These are phyloP conservation scores for Withania somnifera DNA, from an alignment of 305 asterid genomes.

Conservation along the genomic window DNA sequence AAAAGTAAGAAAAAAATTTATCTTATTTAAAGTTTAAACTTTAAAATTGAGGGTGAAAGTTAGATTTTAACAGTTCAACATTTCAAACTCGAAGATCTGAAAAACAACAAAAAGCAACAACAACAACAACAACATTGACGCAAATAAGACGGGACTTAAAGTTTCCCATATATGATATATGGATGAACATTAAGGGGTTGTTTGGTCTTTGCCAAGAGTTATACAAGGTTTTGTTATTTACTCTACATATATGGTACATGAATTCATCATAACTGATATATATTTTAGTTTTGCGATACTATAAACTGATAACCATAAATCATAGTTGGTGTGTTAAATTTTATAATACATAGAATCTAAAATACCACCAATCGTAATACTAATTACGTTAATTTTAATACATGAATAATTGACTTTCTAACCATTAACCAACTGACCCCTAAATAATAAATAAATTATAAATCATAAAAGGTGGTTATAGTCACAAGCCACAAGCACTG, in stretches of 20 bases:
- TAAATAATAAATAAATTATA: neutral
- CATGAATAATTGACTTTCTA: neutral
- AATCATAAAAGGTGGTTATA: neutral
- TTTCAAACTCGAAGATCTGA: neutral
- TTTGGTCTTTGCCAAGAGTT: no score
- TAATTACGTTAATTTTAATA: neutral
- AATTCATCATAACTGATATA: no score
- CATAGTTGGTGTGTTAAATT: neutral
- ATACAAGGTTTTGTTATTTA: no score
- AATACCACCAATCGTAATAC: no score
- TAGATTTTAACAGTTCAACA: neutral
- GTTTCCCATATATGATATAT: no score
- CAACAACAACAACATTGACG: neutral
- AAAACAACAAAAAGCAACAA: neutral
- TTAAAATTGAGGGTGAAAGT: no score
- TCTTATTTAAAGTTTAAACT: neutral
- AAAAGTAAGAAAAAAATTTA: no score
- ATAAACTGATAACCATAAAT: neutral
- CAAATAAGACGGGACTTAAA: neutral
- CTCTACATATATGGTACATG: no score
- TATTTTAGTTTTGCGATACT: no score
- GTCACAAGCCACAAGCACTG: no score
- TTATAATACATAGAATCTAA: no score
- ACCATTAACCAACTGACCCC: neutral
- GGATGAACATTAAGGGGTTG: no score